Evolutionary conservation across 179 eudicot species (phyloP), one percentile per base, ranked within the genome.

Genomic region (Heliamphora ciliata): DNA sequence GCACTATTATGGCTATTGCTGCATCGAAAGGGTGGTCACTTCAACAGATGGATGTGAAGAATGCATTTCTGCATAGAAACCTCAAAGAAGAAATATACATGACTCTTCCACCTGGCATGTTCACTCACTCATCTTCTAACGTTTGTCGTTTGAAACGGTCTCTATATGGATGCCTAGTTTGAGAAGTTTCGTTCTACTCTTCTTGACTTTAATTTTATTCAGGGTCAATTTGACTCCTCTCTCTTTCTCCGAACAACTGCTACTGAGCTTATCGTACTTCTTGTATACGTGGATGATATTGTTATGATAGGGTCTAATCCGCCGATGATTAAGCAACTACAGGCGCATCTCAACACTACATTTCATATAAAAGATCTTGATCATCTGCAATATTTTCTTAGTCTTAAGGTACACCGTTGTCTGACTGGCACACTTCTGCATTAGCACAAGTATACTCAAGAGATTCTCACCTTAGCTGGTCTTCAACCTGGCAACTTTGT

Each of bases 291-390:
- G 8, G 80, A 51, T 74, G 59, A 74, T n/a, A 74, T 63, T 14
- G 59, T 74, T 54, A 74, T 76, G 10, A 76, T 47, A 6, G 80
- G 80, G 0, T 31, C 55, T 13, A 18, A 78, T 5, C 5, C 17
- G 9, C 1, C 7, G 0, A 40, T 60, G 15, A 61, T 78, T 40
- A 2, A 46, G 1, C 60, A 70, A 4, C 63, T 83, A 3, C 67
- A 61, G 17, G 6, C 59, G 3, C 18, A 15, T 17, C 76, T 68
- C 31, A 64, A 77, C 1, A 1, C 54, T 15, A 48, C 72, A 0
- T 83, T 78, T 71, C 65, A 69, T 13, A 78, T 83, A 48, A 83
- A 83, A 6, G 74, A 83, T 59, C 77, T 83, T 44, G 72, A 64
- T 4, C 40, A 8, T 2, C 21, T 83, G 0, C 1, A 40, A 2